These are phyloP conservation scores for Plicaturopsis crispa DNA, from an alignment of 768 basidiomycete genomes.

Conservation along the genomic window DNA sequence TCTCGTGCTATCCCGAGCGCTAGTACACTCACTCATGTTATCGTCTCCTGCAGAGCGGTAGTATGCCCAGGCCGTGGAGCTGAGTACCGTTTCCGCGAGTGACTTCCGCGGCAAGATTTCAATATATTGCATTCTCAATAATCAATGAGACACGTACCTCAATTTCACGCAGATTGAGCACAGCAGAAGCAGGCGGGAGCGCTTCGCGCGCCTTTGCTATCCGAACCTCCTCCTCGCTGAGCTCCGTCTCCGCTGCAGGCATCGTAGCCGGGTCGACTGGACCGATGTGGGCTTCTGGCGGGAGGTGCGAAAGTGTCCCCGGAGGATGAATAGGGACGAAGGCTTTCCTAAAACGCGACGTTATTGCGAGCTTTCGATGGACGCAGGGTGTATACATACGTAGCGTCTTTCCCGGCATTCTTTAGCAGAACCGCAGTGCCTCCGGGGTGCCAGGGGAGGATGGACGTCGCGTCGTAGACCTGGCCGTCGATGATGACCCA, in stretches of 20 bases:
- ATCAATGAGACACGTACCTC: conserved; percentile 38
- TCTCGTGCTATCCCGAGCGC: too few relatives aligned
- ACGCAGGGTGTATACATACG: conserved; percentile 33
- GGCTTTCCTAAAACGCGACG: too few relatives aligned
- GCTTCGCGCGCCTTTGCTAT: conserved; percentile 30
- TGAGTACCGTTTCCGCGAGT: conserved; percentile 44
- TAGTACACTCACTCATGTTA: conserved; percentile 37
- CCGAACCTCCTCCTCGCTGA: conserved; percentile 38
- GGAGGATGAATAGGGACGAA: conserved; percentile 52
- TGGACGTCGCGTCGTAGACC: conserved; percentile 50
- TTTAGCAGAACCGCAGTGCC: conserved; percentile 52
- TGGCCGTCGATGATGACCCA: conserved; percentile 49
- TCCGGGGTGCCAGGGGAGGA: conserved; percentile 47
- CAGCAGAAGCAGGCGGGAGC: conserved; percentile 38
- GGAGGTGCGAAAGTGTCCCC: conserved; percentile 43
- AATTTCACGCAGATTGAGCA: conserved; percentile 51
- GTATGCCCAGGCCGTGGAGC: conserved; percentile 47
- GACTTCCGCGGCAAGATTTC: neutral
- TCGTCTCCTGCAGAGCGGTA: conserved; percentile 60
- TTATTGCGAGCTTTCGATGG: too few relatives aligned
- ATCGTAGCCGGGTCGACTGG: conserved; percentile 29
- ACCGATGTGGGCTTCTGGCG: conserved; percentile 46
- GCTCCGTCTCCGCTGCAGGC: conserved; percentile 18
- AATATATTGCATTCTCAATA: neutral
- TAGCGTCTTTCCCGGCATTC: conserved; percentile 54